Conservation (phyloP, 1,139 yeast species). For the Geotrichum klebahnii region DNA sequence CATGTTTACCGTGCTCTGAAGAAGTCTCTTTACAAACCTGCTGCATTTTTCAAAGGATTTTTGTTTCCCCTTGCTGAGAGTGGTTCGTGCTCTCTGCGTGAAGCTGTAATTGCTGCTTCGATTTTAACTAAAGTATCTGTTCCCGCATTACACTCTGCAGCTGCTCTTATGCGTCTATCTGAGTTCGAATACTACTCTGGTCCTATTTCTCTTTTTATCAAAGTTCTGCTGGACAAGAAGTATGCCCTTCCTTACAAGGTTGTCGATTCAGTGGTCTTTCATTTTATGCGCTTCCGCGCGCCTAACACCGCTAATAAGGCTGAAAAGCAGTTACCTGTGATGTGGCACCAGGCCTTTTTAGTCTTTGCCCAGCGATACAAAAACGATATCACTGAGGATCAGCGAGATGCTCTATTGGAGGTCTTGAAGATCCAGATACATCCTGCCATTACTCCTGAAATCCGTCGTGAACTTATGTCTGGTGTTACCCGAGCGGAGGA, state of each 20-base stretch:
- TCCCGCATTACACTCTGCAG: constrained; percentile 93
- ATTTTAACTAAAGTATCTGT: constrained; percentile 84
- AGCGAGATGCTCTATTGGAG: constrained; percentile 86
- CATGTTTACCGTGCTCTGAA: constrained; percentile 88
- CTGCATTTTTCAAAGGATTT: constrained; percentile 95
- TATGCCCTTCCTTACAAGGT: constrained; percentile 97
- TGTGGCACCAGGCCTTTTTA: constrained; percentile 94
- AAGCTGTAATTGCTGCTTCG: constrained; percentile 93
- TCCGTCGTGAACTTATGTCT: constrained; percentile 85
- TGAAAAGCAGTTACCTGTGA: constrained; percentile 76
- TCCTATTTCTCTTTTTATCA: constrained; percentile 83
- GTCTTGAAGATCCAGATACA: constrained; percentile 89
- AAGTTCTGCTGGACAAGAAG: constrained; percentile 85
- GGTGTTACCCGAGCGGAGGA: constrained; percentile 43
- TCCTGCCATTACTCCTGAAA: constrained; percentile 85
- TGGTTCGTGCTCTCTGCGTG: constrained; percentile 73
- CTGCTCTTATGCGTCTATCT: constrained; percentile 79
- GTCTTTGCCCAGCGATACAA: constrained; percentile 94
- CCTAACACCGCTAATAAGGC: constrained; percentile 41
- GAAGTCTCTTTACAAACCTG: constrained; percentile 91
- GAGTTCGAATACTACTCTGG: constrained; percentile 77
- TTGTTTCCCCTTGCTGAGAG: constrained; percentile 75
- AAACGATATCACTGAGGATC: constrained; percentile 95
- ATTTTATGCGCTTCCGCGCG: constrained; percentile 75
- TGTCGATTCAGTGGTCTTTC: constrained; percentile 90